Base-by-base conservation (phyloP, 2,329 filamentous ascomycete genomes). In the Passalora sequoiae region DNA sequence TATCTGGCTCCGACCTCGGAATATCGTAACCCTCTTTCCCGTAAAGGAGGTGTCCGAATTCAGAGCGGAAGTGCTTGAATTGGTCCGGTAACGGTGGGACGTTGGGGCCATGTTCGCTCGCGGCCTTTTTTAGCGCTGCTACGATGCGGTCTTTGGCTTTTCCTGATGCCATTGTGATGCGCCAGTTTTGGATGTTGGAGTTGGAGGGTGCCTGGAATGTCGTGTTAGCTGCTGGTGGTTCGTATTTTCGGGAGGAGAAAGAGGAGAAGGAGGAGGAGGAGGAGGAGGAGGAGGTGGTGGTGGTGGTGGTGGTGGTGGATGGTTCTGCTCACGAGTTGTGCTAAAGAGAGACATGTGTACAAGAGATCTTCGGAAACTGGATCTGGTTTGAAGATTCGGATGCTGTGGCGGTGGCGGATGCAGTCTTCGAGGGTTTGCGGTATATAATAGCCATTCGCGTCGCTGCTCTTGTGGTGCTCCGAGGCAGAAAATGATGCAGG, bases 1-100 rank as follows among this genome's bases (percentile, higher is more conserved):
- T 28, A 12, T 46, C 43, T 30, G 33, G 45, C 16, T 56, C 47
- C 2, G 43, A 36, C 3, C 50, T 21, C 1, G 44, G 25, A 19
- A 59, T 50, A 12, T 51, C 38, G 32, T 55, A 58, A n/a, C 53
- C 57, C 28, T 40, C 29, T 6, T 42, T 40, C 32, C 56, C 57
- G 37, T 59, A 59, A 22, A 60, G 19, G 17, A 49, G 21, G 8
- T 47, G 42, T 4, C 55, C 56, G 12, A 58, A 40, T 17, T 53
- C 50, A 8, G 49, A 54, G 25, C 56, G 48, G 38, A 52, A 55
- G 25, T 56, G 53, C 12, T 16, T 16, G 40, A 49, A 56, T 6
- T 49, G 17, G 4, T 46, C 40, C 6, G 56, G 54, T 2, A 58
- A 38, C 1, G 51, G 48, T 12, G 43, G 43, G 9, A 55, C 44